Conservation (phyloP, 495 filamentous ascomycete species). For the Lophium mytilinum region DNA sequence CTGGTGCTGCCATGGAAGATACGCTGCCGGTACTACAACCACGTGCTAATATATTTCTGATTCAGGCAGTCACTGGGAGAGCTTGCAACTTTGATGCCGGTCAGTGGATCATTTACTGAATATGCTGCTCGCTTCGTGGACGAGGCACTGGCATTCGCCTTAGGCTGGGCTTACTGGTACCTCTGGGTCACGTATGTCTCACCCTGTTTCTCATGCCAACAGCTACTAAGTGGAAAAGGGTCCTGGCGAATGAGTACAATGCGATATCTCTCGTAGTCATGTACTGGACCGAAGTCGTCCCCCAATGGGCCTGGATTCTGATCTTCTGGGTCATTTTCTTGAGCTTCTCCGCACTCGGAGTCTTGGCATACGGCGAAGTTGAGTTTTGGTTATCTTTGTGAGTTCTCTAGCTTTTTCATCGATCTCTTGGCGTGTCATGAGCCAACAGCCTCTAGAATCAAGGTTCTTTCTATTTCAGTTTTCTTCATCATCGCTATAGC, state of each 20-base stretch:
- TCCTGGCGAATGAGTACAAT: conserved; percentile 40
- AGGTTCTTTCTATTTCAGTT: conserved; percentile 38
- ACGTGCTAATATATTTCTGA: too few species aligned
- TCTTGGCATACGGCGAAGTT: conserved; percentile 44
- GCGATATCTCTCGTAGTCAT: conserved; percentile 48
- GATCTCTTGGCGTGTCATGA: conserved; percentile 16
- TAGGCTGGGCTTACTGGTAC: conserved; percentile 44
- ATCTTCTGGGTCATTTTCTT: conserved; percentile 39
- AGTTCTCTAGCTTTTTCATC: conserved; percentile 2
- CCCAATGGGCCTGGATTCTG: conserved; percentile 39
- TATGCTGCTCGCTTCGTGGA: conserved; percentile 47
- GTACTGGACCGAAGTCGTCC: conserved; percentile 45
- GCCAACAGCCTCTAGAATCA: conserved; percentile 28
- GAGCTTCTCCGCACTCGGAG: conserved; percentile 38
- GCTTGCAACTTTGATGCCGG: conserved; percentile 58
- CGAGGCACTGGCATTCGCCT: conserved; percentile 45
- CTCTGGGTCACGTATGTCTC: background rate
- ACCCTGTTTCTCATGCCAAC: too few species aligned
- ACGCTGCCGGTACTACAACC: too few species aligned
- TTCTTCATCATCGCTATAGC: conserved; percentile 35
- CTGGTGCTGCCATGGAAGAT: too few species aligned
- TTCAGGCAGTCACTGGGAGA: conserved; percentile 53
- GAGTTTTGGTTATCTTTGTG: conserved; percentile 40
- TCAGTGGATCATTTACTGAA: conserved; percentile 50
- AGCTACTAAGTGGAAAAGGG: conserved; percentile 26